Evolutionary conservation across 129 eudicot species (phyloP).

Genomic region (Deinandra increscens): DNA sequence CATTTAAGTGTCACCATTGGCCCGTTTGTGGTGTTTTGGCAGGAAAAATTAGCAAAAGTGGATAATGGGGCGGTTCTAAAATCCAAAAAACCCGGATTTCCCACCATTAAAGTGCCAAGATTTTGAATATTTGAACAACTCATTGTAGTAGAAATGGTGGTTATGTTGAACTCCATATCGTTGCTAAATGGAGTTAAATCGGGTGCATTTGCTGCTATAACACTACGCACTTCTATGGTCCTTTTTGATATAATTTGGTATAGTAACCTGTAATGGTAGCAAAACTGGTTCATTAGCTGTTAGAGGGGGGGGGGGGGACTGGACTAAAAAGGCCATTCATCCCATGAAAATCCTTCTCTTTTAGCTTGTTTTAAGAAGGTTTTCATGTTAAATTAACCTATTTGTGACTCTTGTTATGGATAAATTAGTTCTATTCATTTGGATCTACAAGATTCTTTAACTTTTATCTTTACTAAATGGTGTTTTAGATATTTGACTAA

Average conservation of each 20-base stretch:
- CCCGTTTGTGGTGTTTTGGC: slow-evolving; percentile 71
- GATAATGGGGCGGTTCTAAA: slow-evolving; percentile 47
- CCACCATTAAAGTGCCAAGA: slow-evolving; percentile 53
- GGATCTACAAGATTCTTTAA: background rate
- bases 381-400: background rate
- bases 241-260: slow-evolving; percentile 73
- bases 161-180: slow-evolving; percentile 82
- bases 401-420: background rate
- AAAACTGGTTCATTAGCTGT: slow-evolving; percentile 2
- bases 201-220: slow-evolving; percentile 78
- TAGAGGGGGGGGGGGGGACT: background rate
- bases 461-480: background rate
- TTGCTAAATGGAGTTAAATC: slow-evolving; percentile 63
- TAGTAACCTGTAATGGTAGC: slow-evolving; percentile 54
- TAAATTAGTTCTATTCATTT: background rate
- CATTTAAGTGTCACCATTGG: slow-evolving; percentile 68
- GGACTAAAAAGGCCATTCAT: no score
- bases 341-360: slow-evolving; percentile 3
- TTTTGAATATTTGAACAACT: slow-evolving; percentile 76
- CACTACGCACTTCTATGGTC: slow-evolving; percentile 77
- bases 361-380: background rate
- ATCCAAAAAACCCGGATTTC: slow-evolving; percentile 66
- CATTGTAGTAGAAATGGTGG: slow-evolving; percentile 73
- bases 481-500: slow-evolving; percentile 1
- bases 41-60: slow-evolving; percentile 65